Evolutionary conservation across 345 rosid species (phyloP), one percentile per base, ranked within the genome.

Genomic region (Clausena lansium): DNA sequence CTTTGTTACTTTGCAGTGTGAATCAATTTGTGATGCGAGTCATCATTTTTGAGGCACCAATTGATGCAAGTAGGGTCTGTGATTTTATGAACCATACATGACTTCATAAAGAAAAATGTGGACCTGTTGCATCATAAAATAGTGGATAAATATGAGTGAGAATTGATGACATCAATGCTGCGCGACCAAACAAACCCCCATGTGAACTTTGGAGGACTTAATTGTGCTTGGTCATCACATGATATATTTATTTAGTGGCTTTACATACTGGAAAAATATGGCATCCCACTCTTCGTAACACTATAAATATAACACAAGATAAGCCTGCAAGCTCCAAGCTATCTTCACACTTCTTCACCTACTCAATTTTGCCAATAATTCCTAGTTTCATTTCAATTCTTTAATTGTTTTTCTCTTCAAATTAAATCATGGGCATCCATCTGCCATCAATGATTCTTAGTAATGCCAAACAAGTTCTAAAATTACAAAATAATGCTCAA

Each of bases 401-500:
- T 45, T 13, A 14, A 45, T 13, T 45, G 50, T 45, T 45, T 11
- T 13, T 45, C 17, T 2, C 10, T 39, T 27, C 4, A 33, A 2
- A 60, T 11, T n/a, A 27, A 11, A 9, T 22, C 11, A 65, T 52
- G 71, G 78, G 64, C 14, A 50, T 65, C 14, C 71, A 54, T 11
- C 15, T 65, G 14, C 63, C 63, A 41, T 27, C 39, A 0, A n/a
- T 63, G 58, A 50, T 75, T 33, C 32, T 50, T 13, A 11, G 9
- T 65, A 45, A 45, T 45, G 15, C 50, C 1, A 11, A 86, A 77
- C 91, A 94, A 13, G 15, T 45, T 3, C 50, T 45, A 81, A 91
- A 45, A 3, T 45, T 45, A 17, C 50, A 45, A 35, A 33, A 17
- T 24, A 76, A 87, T 0, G 67, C 67, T 71, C 59, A 38, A 38